Base-by-base conservation (phyloP, 768 basidiomycete genomes). In the Rhodosporidiobolus odoratus region DNA sequence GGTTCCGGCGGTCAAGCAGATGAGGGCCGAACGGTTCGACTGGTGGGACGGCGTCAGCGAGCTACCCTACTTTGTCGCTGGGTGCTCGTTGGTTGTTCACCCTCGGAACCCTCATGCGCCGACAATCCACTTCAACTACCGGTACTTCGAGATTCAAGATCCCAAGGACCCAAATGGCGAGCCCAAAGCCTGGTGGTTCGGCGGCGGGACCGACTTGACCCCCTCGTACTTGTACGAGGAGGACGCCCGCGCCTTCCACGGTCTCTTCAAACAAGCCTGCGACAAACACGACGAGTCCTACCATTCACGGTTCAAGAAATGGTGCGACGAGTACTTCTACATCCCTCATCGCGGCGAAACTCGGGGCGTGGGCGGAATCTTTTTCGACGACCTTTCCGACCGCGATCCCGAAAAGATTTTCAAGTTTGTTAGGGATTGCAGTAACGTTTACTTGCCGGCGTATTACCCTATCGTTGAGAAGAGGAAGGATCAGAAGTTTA, bases 281-380 rank as follows among this genome's bases (percentile, higher is more conserved):
- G 88, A 89, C 75, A 79, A 82, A 34, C 88, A 92, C 78, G 87
- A 89, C 47, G 27, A 60, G 41, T 81, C 82, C 35, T 82, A 95
- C 62, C 90, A 91, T 82, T 84, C 85, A 4, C 81, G 83, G 3
- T 92, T 93, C 85, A 98, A 98, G 79, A 85, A 85, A 74, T 97
- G 93, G 92, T 97, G 95, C 81, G 96, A 98, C 80, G 88, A 94
- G 79, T 99, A 99, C 82, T 99, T 99, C 80, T 88, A 84, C 80
- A 89, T 97, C 77, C 84, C 90, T 25, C 96, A 98, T 79, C 86
- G 96, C 17, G 69, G 71, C 30, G 96, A 98, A 81, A 81, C 86
- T 3, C 86, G 96, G 53, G 96, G 96, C 7, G 81, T 99, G 58
- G 96, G 96, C 40, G 96, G 96, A 1, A 82, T 99, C 65, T 98